These are phyloP conservation scores for Ascocoryne sarcoides DNA, from an alignment of 2,329 filamentous ascomycete species.

Conservation along the genomic window DNA sequence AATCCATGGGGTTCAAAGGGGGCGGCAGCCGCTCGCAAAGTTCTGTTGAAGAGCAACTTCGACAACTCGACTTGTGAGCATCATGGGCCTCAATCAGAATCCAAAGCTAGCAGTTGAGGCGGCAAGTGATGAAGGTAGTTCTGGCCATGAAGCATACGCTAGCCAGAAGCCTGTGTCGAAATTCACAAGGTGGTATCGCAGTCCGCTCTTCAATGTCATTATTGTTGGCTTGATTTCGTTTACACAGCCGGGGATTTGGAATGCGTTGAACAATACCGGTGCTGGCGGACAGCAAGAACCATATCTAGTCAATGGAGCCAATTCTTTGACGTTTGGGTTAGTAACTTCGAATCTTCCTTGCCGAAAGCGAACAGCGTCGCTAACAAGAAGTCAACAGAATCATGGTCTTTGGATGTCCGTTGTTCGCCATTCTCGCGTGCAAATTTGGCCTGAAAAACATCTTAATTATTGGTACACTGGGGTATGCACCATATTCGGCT, in stretches of 20 bases:
- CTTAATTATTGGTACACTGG: slow-evolving; percentile 58
- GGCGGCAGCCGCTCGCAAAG: too few species aligned
- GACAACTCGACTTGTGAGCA: too few species aligned
- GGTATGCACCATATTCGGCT: slow-evolving; percentile 62
- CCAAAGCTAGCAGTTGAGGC: slow-evolving; percentile 1
- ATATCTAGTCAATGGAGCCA: slow-evolving; percentile 56
- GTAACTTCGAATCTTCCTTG: too few species aligned
- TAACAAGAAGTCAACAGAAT: slow-evolving; percentile 39
- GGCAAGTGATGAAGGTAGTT: background rate
- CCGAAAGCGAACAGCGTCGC: too few species aligned
- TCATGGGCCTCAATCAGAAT: background rate
- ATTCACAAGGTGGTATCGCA: slow-evolving; percentile 53
- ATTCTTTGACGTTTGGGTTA: slow-evolving; percentile 58
- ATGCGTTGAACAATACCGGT: slow-evolving; percentile 64
- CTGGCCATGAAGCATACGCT: background rate
- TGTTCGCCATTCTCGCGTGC: slow-evolving; percentile 53
- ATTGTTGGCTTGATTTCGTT: slow-evolving; percentile 63
- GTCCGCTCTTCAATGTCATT: slow-evolving; percentile 62
- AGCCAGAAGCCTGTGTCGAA: slow-evolving; percentile 5
- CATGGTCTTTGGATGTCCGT: slow-evolving; percentile 61
- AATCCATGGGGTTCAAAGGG: too few species aligned
- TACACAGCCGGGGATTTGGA: slow-evolving; percentile 61
- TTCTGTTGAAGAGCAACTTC: too few species aligned
- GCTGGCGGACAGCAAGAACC: slow-evolving; percentile 58
- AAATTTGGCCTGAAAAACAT: slow-evolving; percentile 63